Percentiles rank a stretch among this genome's conserved stretches.
These are phyloP conservation scores for Lactifluus pinguis DNA, from an alignment of 768 basidiomycete species.

Conservation along the genomic window DNA sequence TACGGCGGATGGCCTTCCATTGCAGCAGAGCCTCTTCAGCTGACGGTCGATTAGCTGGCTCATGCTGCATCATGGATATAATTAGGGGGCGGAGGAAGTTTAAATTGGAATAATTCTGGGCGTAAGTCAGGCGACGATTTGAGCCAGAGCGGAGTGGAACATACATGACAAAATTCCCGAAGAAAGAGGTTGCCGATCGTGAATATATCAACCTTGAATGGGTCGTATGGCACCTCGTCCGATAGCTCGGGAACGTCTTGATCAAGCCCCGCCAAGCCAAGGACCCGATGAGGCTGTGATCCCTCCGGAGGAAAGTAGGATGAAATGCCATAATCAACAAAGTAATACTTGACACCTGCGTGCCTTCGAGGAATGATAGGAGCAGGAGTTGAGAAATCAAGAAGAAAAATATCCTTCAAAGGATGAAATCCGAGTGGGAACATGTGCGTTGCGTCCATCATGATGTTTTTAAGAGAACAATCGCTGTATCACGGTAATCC, in stretches of 20 bases:
- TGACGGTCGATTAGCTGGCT: neutral
- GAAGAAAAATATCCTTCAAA: neutral
- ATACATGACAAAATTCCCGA: neutral
- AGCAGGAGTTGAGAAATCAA: neutral
- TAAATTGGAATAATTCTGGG: neutral
- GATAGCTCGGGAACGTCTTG: slow-evolving; percentile 16
- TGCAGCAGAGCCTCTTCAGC: neutral
- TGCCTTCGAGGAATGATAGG: neutral
- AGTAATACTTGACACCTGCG: slow-evolving; percentile 10
- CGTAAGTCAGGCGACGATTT: neutral
- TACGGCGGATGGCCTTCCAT: neutral
- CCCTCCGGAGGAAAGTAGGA: neutral
- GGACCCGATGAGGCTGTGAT: neutral
- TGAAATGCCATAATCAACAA: slow-evolving; percentile 12
- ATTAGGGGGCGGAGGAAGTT: neutral
- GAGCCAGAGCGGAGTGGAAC: neutral
- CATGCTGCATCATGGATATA: neutral
- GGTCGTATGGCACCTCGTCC: slow-evolving; percentile 4
- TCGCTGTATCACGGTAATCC: too few relatives aligned
- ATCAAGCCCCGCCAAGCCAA: slow-evolving; percentile 1
- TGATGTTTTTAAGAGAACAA: neutral
- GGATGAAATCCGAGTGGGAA: slow-evolving; percentile 15
- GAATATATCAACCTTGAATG: slow-evolving; percentile 19
- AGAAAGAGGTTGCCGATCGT: slow-evolving; percentile 4
- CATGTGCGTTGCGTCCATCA: slow-evolving; percentile 13